Percentiles rank a stretch among this genome's conserved stretches.
Conservation (phyloP, 1,139 yeast genomes). For the Zygosaccharomyces pseudobailii region DNA sequence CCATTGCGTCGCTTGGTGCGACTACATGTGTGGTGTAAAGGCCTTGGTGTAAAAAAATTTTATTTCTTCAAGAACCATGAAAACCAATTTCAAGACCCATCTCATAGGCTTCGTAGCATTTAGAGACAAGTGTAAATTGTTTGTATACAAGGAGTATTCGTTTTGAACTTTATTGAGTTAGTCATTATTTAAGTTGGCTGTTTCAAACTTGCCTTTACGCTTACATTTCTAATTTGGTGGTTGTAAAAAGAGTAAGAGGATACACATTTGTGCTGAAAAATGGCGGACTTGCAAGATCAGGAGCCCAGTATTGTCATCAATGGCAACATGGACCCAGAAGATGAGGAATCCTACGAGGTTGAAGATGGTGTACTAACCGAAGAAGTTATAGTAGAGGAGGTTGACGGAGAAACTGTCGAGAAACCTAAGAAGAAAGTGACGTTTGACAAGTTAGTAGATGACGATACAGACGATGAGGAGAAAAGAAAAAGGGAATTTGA, state of each 20-base stretch:
- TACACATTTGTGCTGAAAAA: conserved; percentile 28
- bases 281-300: conserved; percentile 76
- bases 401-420: conserved; percentile 34
- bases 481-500: conserved; percentile 81
- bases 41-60: neutral
- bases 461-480: conserved; percentile 56
- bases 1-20: neutral
- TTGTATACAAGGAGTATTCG: neutral
- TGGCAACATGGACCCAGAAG: conserved; percentile 52
- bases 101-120: neutral
- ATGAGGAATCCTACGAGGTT: conserved; percentile 40
- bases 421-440: conserved; percentile 73
- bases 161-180: neutral
- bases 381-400: no score
- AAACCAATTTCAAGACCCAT: neutral
- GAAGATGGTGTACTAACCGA: conserved; percentile 35
- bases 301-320: conserved; percentile 84
- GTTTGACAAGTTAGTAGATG: conserved; percentile 66
- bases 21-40: neutral
- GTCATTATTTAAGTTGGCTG: conserved; percentile 1
- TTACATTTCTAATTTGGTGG: neutral
- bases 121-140: neutral
- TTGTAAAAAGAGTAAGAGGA: neutral
- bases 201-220: neutral
- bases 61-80: neutral